phyloP scores from a whole-genome alignment of 352 stramenopile species.

The Saprolegnia diclina region DNA sequence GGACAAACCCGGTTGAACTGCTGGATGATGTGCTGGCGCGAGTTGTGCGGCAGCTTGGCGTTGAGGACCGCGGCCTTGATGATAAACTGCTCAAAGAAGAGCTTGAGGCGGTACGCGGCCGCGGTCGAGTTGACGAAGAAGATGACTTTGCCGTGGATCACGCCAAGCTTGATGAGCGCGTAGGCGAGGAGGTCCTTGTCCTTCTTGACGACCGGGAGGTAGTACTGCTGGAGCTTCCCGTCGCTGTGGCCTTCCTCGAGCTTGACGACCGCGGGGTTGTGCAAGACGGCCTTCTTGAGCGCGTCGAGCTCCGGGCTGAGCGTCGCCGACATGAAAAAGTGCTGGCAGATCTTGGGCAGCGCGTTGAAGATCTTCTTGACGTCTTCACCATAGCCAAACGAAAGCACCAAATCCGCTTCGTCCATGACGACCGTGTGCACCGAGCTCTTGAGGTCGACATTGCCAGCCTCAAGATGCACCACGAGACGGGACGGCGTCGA shows the following conservation, averaged over 20 bases:
- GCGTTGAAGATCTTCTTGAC: constrained; percentile 91
- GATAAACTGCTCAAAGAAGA: constrained; percentile 99
- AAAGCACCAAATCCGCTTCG: constrained; percentile 98
- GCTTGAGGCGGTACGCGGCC: constrained; percentile 94
- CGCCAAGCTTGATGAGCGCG: constrained; percentile 96
- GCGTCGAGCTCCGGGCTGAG: constrained; percentile 94
- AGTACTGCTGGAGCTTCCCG: constrained; percentile 95
- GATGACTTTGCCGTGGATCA: constrained; percentile 96
- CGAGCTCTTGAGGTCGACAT: constrained; percentile 81
- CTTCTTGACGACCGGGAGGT: constrained; percentile 71
- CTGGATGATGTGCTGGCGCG: constrained; percentile 95
- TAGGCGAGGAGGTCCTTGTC: constrained; percentile 98
- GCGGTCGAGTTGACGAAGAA: constrained; percentile 99
- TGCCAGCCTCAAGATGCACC: constrained; percentile 69
- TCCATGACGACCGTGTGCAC: constrained; percentile 97
- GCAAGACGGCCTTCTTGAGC: constrained; percentile 95
- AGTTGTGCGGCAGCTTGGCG: constrained; percentile 96
- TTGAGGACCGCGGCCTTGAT: constrained; percentile 99
- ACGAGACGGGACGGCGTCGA: constrained; percentile 94
- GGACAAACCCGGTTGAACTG: constrained; percentile 76
- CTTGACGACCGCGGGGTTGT: constrained; percentile 96
- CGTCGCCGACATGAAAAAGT: constrained; percentile 97
- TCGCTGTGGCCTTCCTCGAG: constrained; percentile 90
- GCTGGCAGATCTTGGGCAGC: constrained; percentile 97
- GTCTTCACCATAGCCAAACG: constrained; percentile 93